These are phyloP conservation scores for Passalora sequoiae DNA, from an alignment of 2,329 filamentous ascomycete genomes.

Conservation along the genomic window DNA sequence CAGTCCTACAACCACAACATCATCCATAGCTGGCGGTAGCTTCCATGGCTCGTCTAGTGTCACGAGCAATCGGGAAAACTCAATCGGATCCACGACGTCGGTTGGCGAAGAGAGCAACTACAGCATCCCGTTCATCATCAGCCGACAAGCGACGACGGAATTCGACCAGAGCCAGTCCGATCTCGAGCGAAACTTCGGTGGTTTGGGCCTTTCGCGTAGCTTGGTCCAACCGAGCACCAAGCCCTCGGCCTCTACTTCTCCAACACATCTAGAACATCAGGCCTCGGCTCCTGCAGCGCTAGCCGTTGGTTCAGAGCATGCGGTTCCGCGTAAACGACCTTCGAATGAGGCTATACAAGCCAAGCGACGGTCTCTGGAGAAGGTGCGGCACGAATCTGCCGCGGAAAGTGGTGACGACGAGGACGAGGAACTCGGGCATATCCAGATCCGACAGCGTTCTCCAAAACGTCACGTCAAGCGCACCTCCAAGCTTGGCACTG, in stretches of 20 bases:
- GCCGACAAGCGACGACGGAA: constrained; percentile 64
- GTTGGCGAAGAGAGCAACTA: constrained; percentile 84
- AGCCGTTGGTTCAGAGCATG: constrained; percentile 16
- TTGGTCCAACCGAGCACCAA: constrained; percentile 10
- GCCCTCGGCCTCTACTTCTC: constrained; percentile 19
- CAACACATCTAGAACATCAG: constrained; percentile 57
- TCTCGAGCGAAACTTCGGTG: constrained; percentile 47
- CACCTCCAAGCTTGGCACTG: constrained; percentile 79
- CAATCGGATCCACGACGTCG: constrained; percentile 71
- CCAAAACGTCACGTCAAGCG: constrained; percentile 40
- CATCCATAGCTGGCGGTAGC: constrained; percentile 42
- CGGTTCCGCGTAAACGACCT: constrained; percentile 54
- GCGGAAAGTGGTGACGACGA: constrained; percentile 85
- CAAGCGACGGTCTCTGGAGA: constrained; percentile 71
- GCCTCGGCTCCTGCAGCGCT: constrained; percentile 58
- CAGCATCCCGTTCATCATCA: constrained; percentile 70
- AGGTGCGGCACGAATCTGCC: constrained; percentile 61
- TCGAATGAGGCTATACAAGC: constrained; percentile 69
- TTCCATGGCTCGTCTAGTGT: constrained; percentile 3
- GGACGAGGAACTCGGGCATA: constrained; percentile 74
- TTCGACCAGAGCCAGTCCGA: constrained; percentile 49
- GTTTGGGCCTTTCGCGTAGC: constrained; percentile 61
- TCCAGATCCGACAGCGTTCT: constrained; percentile 59
- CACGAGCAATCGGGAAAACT: constrained; percentile 61
- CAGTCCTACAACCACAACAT: constrained; percentile 74